Conservation (phyloP, 306 rosid genomes). For the Senna siamea region DNA sequence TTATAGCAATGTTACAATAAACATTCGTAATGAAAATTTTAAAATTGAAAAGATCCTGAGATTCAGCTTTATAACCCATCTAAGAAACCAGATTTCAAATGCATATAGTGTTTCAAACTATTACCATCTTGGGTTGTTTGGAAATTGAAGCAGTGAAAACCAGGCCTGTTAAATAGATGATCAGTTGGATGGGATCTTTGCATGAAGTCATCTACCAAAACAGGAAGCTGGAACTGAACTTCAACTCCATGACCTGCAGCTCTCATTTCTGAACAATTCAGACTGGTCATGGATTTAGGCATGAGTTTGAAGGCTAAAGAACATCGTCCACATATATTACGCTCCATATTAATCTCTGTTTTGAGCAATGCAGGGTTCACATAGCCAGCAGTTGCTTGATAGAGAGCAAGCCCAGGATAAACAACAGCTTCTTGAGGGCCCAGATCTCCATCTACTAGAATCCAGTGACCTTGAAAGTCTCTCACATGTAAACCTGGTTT, state of each 20-base stretch:
- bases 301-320: constrained; percentile 85
- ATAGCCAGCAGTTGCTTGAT: constrained; percentile 98
- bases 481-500: constrained; percentile 77
- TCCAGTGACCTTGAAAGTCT: constrained; percentile 90
- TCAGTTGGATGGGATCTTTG: constrained; percentile 84
- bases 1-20: no score
- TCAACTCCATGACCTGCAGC: constrained; percentile 96
- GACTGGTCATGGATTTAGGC: constrained; percentile 89
- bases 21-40: no score
- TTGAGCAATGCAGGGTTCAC: constrained; percentile 87
- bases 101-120: constrained; percentile 29
- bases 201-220: constrained; percentile 96
- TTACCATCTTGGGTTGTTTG: constrained; percentile 84
- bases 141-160: constrained; percentile 76
- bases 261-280: constrained; percentile 96
- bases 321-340: constrained; percentile 78
- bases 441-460: constrained; percentile 84
- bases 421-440: constrained; percentile 96
- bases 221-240: constrained; percentile 88
- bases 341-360: constrained; percentile 73
- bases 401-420: constrained; percentile 95
- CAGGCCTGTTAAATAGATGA: constrained; percentile 71
- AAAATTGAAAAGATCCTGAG: no score
- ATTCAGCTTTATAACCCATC: no score
- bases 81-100: constrained; percentile 13